A percentile compares a stretch with the other conserved stretches of the same genome.
phyloP scores from a whole-genome alignment of 2,329 filamentous ascomycete genomes.

The Lachnellula willkommii region DNA sequence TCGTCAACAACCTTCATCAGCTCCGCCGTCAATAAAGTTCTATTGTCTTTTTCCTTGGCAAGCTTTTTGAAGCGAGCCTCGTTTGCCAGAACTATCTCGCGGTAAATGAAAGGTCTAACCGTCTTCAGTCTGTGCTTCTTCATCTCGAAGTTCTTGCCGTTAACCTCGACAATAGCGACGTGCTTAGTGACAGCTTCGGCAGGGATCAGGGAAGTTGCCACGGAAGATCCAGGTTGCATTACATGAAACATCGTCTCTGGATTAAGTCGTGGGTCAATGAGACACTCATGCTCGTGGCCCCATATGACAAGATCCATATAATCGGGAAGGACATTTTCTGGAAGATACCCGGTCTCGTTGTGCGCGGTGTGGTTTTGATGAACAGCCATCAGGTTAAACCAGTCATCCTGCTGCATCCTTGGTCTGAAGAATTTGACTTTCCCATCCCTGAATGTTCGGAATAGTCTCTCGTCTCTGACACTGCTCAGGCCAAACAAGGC shows the following conservation, averaged over 20 bases:
- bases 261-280: slow-evolving; percentile 79
- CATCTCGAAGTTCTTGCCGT: slow-evolving; percentile 72
- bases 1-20: slow-evolving; percentile 75
- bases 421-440: slow-evolving; percentile 93
- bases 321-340: slow-evolving; percentile 85
- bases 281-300: slow-evolving; percentile 96
- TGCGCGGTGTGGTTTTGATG: slow-evolving; percentile 96
- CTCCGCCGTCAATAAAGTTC: slow-evolving; percentile 70
- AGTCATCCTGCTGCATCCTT: slow-evolving; percentile 72
- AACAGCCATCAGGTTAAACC: slow-evolving; percentile 93
- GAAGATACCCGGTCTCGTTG: slow-evolving; percentile 87
- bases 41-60: slow-evolving; percentile 76
- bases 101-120: slow-evolving; percentile 85
- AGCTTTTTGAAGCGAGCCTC: slow-evolving; percentile 73
- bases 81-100: slow-evolving; percentile 70
- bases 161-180: slow-evolving; percentile 78
- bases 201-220: slow-evolving; percentile 85
- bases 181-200: slow-evolving; percentile 91
- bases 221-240: slow-evolving; percentile 94
- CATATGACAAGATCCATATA: slow-evolving; percentile 91
- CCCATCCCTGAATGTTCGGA: slow-evolving; percentile 85
- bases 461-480: slow-evolving; percentile 89
- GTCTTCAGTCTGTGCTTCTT: slow-evolving; percentile 80
- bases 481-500: slow-evolving; percentile 94
- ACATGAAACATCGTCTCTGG: slow-evolving; percentile 88